Evolutionary conservation across 495 filamentous ascomycete genomes (phyloP), one percentile per base, ranked within the genome.

Genomic region (Podospora conica): DNA sequence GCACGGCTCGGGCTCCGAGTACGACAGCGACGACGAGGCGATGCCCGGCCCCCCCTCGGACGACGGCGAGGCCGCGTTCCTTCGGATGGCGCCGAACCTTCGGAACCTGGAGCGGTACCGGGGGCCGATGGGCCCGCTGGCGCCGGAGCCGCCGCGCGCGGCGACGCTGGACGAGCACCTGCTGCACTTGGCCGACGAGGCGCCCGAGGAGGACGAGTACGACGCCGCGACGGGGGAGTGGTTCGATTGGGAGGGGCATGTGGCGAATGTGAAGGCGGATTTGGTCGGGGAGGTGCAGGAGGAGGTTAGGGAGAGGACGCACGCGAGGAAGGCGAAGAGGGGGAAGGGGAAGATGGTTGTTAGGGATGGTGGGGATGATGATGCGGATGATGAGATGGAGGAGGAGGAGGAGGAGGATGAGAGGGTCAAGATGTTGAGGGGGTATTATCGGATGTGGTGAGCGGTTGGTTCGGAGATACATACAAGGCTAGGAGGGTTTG

Each of bases 371-470:
- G 53, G 48, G 9, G 25, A 21, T 27, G 53, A 24, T 20, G 57
- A 23, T 27, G 40, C 53, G 22, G 18, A 59, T 18, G 55, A 64
- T 27, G 66, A 33, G 22, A 54, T 31, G 25, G 68, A 67, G 8
- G 70, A 74, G 22, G 61, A 60, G n/a, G 72, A 72, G 55, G 58
- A 60, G 40, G 55, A 66, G 9, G 63, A 65, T 57, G 60, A 54
- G 27, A 31, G 22, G 53, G 60, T 48, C 3, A 58, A 53, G 67
- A 62, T 24, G 66, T 15, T 65, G 53, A 40, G 64, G 29, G 55
- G 66, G 22, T 69, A 65, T 69, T 65, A 70, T 73, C 69, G 62
- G 60, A 72, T 75, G 59, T 74, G 68, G 70, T 70, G 69, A 69
- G 70, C 40, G 40, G 40, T 48, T 48, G 40, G 40, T n/a, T 48